phyloP scores from a whole-genome alignment of 1,284 basidiomycete species.

The Rhodotorula sp. region DNA sequence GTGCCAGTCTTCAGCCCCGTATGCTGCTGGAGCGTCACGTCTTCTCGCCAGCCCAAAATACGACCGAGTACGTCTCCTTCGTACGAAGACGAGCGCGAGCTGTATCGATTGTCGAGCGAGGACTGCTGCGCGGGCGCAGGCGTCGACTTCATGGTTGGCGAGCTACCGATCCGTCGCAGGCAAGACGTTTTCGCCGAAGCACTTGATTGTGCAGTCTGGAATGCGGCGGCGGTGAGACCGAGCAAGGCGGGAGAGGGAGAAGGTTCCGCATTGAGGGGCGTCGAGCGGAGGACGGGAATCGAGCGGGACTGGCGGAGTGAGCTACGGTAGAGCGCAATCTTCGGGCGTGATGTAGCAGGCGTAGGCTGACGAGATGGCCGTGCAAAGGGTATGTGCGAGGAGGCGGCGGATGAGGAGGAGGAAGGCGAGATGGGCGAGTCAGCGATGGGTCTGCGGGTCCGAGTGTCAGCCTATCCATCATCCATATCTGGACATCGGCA shows the following conservation, averaged over 20 bases:
- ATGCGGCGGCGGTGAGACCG: not conserved
- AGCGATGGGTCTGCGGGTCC: constrained; percentile 11
- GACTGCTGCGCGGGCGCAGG: not conserved
- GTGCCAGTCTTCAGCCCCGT: not conserved
- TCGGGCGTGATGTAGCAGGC: not conserved
- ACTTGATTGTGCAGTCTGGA: not conserved
- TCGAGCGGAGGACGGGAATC: constrained; percentile 7
- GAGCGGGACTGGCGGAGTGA: constrained; percentile 16
- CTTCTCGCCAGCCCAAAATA: constrained; percentile 42
- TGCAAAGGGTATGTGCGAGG: constrained; percentile 8
- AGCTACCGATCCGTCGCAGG: not conserved
- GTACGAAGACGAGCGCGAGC: not conserved
- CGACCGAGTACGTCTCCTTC: constrained; percentile 43
- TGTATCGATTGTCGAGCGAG: not conserved
- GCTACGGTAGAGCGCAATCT: not conserved
- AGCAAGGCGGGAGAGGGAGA: not conserved
- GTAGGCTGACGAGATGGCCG: constrained; percentile 16
- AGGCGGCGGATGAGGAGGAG: not conserved
- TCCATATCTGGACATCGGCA: not conserved
- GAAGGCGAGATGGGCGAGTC: not conserved
- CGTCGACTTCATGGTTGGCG: not conserved
- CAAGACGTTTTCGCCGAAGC: not conserved
- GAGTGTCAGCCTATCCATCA: not conserved
- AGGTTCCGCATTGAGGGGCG: not conserved
- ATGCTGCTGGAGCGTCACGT: not conserved